Conservation (phyloP, 2,329 filamentous ascomycete species). For the Alternaria solani region DNA sequence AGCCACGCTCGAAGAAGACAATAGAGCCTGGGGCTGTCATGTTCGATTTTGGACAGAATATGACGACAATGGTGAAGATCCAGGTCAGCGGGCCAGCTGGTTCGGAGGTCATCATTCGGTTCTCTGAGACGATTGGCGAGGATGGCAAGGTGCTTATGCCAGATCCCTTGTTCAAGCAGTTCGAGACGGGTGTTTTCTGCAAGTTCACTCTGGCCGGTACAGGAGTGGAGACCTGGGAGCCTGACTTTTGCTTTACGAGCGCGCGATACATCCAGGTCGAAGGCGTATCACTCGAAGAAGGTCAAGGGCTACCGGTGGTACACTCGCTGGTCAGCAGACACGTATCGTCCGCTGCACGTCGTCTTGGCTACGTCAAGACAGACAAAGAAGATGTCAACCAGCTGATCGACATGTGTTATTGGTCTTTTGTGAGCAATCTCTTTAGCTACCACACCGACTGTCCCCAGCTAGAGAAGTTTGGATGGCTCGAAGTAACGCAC, state of each 20-base stretch:
- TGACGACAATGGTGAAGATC: constrained; percentile 45
- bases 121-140: constrained; percentile 42
- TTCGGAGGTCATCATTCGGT: constrained; percentile 41
- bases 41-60: constrained; percentile 48
- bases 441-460: constrained; percentile 57
- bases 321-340: constrained; percentile 50
- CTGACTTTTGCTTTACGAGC: not conserved
- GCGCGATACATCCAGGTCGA: not conserved
- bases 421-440: constrained; percentile 52
- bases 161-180: constrained; percentile 52
- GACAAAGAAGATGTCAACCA: constrained; percentile 41
- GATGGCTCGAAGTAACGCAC: constrained; percentile 59
- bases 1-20: constrained; percentile 33
- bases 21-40: constrained; percentile 35
- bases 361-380: constrained; percentile 50
- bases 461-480: constrained; percentile 54
- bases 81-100: constrained; percentile 37
- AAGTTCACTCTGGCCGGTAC: constrained; percentile 48
- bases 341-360: constrained; percentile 51
- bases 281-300: not conserved
- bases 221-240: constrained; percentile 3
- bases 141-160: constrained; percentile 52
- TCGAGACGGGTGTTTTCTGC: constrained; percentile 52
- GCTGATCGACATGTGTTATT: constrained; percentile 19
- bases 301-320: constrained; percentile 40